A percentile compares a stretch with the other conserved stretches of the same genome.
Evolutionary conservation across 371 early-diverging fungal genomes (phyloP).

Genomic region (Smittium mucronatum): DNA sequence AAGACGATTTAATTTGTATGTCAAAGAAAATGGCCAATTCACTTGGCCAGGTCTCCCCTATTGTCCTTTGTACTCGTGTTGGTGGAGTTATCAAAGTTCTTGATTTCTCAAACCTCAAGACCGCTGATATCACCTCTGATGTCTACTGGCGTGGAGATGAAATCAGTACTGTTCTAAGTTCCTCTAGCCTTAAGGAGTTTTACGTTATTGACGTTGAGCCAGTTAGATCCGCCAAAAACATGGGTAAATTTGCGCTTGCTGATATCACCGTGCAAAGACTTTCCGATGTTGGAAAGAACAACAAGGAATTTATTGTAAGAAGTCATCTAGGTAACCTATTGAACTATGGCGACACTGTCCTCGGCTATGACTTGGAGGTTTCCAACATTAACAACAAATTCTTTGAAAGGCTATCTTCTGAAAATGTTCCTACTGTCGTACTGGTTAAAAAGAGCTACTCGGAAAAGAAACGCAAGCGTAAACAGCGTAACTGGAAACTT

Average conservation of each 20-base stretch:
- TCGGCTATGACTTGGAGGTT: slow-evolving; percentile 80
- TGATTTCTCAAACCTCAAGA: slow-evolving; percentile 69
- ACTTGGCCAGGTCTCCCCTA: slow-evolving; percentile 70
- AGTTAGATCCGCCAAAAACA: slow-evolving; percentile 45
- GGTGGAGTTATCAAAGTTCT: slow-evolving; percentile 70
- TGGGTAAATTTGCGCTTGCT: slow-evolving; percentile 60
- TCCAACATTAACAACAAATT: slow-evolving; percentile 84
- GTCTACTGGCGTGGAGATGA: slow-evolving; percentile 80
- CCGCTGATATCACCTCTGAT: slow-evolving; percentile 56
- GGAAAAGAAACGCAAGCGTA: slow-evolving; percentile 70
- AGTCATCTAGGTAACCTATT: slow-evolving; percentile 88
- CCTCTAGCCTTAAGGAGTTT: slow-evolving; percentile 69
- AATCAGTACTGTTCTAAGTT: slow-evolving; percentile 49
- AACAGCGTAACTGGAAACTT: slow-evolving; percentile 80
- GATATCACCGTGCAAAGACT: slow-evolving; percentile 64
- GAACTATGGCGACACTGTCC: slow-evolving; percentile 77
- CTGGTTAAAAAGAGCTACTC: slow-evolving; percentile 86
- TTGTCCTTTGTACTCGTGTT: slow-evolving; percentile 73
- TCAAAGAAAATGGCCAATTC: slow-evolving; percentile 70
- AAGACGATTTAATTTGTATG: slow-evolving; percentile 92
- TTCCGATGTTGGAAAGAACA: slow-evolving; percentile 74
- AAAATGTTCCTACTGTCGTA: slow-evolving; percentile 68
- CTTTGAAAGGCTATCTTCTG: slow-evolving; percentile 51
- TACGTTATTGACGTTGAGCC: slow-evolving; percentile 88
- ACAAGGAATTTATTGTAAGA: slow-evolving; percentile 68